Evolutionary conservation across 2,329 filamentous ascomycete genomes (phyloP), one percentile per base, ranked within the genome.

Genomic region (Fusarium sp.): DNA sequence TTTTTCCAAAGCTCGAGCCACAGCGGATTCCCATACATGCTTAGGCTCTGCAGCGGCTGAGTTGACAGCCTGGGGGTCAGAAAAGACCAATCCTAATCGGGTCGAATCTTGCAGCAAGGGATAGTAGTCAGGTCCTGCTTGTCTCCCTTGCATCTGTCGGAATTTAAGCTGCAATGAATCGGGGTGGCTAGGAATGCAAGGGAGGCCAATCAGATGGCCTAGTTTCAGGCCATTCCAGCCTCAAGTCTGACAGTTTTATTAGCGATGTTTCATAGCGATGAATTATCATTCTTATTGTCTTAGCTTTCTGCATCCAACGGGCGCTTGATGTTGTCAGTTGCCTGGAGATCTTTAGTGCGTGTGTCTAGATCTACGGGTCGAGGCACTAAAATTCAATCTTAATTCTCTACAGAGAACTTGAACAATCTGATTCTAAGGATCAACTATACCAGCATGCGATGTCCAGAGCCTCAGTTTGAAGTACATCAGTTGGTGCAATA

Each of bases 1-100:
- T 17, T 3, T 59, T 65, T 9, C 22, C 61, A 6, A 49, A 31
- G 10, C 53, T 65, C 8, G 53, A 60, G 38, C 45, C 43, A 17
- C 54, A 31, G 17, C 19, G 53, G 17, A 65, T 65, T 33, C 53
- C 61, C 10, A 60, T 65, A 59, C 49, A 65, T 47, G 61, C 61
- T 31, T 65, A 65, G 26, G 34, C 11, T 31, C 15, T 22, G 2
- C 8, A 28, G 6, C 22, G 14, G 22, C 15, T 7, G 11, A 42
- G 21, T 9, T 8, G 14, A 19, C 1, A 17, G 24, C 28, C 24
- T 11, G 31, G 40, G 15, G 21, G 19, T 40, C 28, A 6, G 33
- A 8, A 28, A 7, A 10, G 6, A 9, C 5, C 21, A 22, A 9
- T 38, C 19, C 4, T 39, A 17, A 22, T 62, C 62, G 17, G 40